Conservation (phyloP, 768 basidiomycete genomes). For the Lactarius quietus region DNA sequence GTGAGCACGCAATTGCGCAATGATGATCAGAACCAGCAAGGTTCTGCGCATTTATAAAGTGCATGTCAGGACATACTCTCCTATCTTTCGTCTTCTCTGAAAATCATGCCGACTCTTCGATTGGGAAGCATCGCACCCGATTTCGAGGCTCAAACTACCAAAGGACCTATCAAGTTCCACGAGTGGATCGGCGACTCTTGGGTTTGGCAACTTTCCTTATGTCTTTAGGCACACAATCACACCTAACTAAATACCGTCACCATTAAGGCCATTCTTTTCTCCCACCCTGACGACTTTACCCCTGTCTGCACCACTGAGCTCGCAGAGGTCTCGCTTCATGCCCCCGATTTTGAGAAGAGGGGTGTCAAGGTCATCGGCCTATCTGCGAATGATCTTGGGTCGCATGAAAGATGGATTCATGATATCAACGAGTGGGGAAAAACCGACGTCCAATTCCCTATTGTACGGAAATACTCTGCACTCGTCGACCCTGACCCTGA, state of each 20-base stretch:
- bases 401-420: slow-evolving; percentile 84
- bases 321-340: slow-evolving; percentile 88
- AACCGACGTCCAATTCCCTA: slow-evolving; percentile 85
- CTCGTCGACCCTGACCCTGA: neutral
- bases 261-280: slow-evolving; percentile 78
- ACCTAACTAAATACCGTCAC: neutral
- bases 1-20: slow-evolving; percentile 66
- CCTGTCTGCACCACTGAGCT: slow-evolving; percentile 97
- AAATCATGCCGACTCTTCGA: slow-evolving; percentile 49
- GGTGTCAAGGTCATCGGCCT: slow-evolving; percentile 93
- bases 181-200: slow-evolving; percentile 88
- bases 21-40: slow-evolving; percentile 32
- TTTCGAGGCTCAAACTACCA: slow-evolving; percentile 87
- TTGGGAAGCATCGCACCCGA: slow-evolving; percentile 89
- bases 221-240: neutral
- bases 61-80: neutral
- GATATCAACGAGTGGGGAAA: slow-evolving; percentile 87
- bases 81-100: slow-evolving; percentile 1
- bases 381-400: slow-evolving; percentile 83
- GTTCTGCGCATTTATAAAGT: neutral
- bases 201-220: slow-evolving; percentile 43
- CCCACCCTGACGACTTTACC: slow-evolving; percentile 92
- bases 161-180: slow-evolving; percentile 87
- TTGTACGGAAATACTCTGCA: slow-evolving; percentile 48
- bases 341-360: slow-evolving; percentile 79